Base-by-base conservation (phyloP, 139 green algal genomes). In the Yamagishiella unicocca region DNA sequence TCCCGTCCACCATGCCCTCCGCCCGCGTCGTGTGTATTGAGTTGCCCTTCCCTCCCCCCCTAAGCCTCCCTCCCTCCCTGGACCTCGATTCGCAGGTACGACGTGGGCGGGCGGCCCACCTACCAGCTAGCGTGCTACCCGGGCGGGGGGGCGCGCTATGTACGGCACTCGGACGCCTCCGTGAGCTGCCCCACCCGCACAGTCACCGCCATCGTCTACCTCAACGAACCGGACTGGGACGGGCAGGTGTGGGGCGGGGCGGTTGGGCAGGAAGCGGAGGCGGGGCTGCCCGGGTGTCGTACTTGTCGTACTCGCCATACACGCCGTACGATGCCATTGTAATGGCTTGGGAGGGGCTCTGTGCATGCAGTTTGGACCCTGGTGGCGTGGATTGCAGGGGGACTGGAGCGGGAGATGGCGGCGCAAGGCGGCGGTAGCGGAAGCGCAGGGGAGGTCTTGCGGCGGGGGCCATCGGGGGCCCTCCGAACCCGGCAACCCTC, bases 61-160 rank as follows among this genome's bases (percentile, higher is more conserved):
- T n/a, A n/a, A n/a, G n/a, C n/a, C n/a, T n/a, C n/a, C n/a, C n/a
- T n/a, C n/a, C n/a, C n/a, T n/a, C n/a, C n/a, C n/a, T n/a, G n/a
- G n/a, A n/a, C n/a, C n/a, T n/a, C 27, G 64, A 24, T 24, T 83
- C 58, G 19, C 89, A 95, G 92, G 54, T 92, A 82, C 61, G 83
- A 95, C 67, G 93, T 96, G n/a, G 68, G 68, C 8, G 94, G 95
- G 0, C 82, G 84, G 1, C 53, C 83, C 54, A 93, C 93, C n/a
- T 92, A 89, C 43, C 95, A 97, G 91, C 85, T 96, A 64, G 94
- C 93, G 0, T 92, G 89, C 54, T 97, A 97, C 78, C 95, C 95
- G 4, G 95, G 93, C 2, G 82, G 67, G 10, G 94, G 93, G 4
- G 83, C 94, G 0, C 92, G 95, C 21, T 97, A 97, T 79, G 92